phyloP scores from a whole-genome alignment of 306 rosid genomes.

The Prinsepia uniflora region DNA sequence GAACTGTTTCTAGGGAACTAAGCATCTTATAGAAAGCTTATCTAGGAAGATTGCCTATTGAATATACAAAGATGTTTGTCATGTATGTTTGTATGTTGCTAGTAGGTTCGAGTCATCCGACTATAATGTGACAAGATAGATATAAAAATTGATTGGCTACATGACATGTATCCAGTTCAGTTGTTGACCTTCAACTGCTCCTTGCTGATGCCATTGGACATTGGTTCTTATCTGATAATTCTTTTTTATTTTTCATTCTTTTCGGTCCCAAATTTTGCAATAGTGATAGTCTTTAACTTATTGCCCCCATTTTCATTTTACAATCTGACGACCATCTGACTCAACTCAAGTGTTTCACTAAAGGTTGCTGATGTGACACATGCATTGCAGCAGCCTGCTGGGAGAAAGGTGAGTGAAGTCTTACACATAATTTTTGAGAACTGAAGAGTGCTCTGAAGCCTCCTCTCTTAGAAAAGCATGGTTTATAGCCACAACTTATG shows the following conservation, averaged over 20 bases:
- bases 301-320: constrained; percentile 6
- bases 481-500: neutral
- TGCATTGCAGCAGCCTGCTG: constrained; percentile 96
- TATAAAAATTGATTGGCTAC: neutral
- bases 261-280: neutral
- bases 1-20: neutral
- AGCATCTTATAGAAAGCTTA: neutral
- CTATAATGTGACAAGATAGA: neutral
- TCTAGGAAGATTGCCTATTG: neutral
- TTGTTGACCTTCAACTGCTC: neutral
- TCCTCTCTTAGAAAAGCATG: neutral
- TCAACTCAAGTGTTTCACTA: constrained; percentile 13
- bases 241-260: neutral
- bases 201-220: neutral
- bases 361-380: constrained; percentile 96
- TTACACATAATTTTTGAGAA: neutral
- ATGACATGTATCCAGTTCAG: neutral
- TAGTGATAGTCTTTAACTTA: constrained; percentile 4
- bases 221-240: neutral
- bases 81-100: neutral
- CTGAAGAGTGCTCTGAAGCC: neutral
- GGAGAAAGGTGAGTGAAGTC: constrained; percentile 62
- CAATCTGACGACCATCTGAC: constrained; percentile 23
- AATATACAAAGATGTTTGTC: neutral
- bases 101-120: neutral